Evolutionary conservation across 2,329 filamentous ascomycete species (phyloP).

Genomic region (Elsinoe arachidis): DNA sequence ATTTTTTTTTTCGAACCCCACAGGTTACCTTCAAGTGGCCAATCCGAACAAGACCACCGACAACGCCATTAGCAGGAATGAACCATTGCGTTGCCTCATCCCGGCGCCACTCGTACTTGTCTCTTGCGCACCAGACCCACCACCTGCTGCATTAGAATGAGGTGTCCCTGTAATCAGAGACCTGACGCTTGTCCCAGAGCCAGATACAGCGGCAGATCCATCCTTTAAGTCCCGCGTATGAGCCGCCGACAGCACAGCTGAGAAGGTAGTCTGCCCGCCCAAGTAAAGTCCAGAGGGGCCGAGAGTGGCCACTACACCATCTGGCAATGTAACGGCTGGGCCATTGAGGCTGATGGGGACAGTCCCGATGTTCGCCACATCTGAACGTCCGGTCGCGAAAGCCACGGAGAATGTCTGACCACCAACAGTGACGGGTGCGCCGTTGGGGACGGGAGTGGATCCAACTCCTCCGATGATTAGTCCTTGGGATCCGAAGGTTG

Average conservation of each 20-base stretch:
- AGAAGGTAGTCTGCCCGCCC: neutral
- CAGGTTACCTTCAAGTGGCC: too few relatives aligned
- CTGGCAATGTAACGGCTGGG: constrained; percentile 13
- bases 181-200: too few relatives aligned
- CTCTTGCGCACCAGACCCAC: too few relatives aligned
- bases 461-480: constrained; percentile 15
- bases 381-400: constrained; percentile 11
- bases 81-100: too few relatives aligned
- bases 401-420: constrained; percentile 10
- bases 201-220: too few relatives aligned
- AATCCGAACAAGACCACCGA: too few relatives aligned
- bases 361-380: constrained; percentile 14
- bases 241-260: neutral
- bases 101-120: too few relatives aligned
- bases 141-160: too few relatives aligned
- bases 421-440: neutral
- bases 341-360: constrained; percentile 17
- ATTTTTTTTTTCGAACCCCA: too few relatives aligned
- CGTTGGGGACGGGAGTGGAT: constrained; percentile 11
- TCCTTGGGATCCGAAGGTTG: constrained; percentile 17
- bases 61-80: too few relatives aligned
- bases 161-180: too few relatives aligned
- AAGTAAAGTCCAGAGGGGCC: neutral
- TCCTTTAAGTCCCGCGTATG: too few relatives aligned
- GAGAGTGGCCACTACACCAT: constrained; percentile 18